Base-by-base conservation (phyloP, 2,329 filamentous ascomycete species). In the Rachicladosporium sp. region DNA sequence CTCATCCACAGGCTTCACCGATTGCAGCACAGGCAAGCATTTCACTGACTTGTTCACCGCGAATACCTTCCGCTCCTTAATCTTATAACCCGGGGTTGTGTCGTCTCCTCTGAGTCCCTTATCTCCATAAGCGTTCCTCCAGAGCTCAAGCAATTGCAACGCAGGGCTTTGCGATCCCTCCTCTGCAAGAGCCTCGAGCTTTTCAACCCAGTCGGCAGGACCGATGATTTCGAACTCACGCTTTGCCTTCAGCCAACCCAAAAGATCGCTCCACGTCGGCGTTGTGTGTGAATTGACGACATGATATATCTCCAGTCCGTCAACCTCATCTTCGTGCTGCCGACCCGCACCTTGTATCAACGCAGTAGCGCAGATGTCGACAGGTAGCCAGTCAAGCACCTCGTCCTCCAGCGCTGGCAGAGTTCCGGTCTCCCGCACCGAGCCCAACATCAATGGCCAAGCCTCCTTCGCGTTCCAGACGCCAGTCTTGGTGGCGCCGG, bases 401-500 rank as follows among this genome's bases (percentile, higher is more conserved):
- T 61, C 54, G 15, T 60, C 47, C 1, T 49, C 51, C 2, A 71
- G 49, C 23, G 53, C 50, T 6, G 66, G 68, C 12, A 71, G 53
- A 43, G 59, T 62, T 2, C 55, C 50, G 0, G 62, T 56, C 7
- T 58, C 45, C 36, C 54, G 54, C 10, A 60, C 58, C 1, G 62
- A 62, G 33, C 60, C 63, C 33, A 71, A 49, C 62, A 71, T 65
- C 46, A 69, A 45, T 30, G 68, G 68, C 53, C 64, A 70, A 6
- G 66, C 68, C 54, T 73, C 69, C 29, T 51, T 63, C 21, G 52
- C 52, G 47, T 69, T 71, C 68, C 68, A 72, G 3, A 63, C 52
- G 6, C 68, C 68, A 43, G 59, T 55, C 29, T 50, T 33, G 3
- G 52, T 60, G 45, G 66, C 61, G 0, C 66, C 69, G 29, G 62